A percentile compares a stretch with the other conserved stretches of the same genome.
Conservation (phyloP, 495 filamentous ascomycete species). For the Penicillium dipodomyicola region DNA sequence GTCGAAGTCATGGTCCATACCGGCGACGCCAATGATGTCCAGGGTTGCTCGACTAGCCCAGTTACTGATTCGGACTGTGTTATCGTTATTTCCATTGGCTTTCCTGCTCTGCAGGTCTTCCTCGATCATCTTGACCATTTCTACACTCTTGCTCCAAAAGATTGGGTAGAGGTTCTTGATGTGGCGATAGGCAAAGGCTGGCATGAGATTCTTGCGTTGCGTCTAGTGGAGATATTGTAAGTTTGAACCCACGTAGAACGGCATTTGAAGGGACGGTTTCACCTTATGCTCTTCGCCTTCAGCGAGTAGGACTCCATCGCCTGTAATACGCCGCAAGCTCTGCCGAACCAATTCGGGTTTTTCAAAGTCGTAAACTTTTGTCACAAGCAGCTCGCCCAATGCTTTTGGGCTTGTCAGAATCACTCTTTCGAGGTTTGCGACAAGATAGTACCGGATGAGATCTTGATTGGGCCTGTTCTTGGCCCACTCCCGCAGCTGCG, state of each 20-base stretch:
- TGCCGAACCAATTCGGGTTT: constrained; percentile 62
- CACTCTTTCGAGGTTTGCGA: constrained; percentile 71
- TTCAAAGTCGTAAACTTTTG: constrained; percentile 73
- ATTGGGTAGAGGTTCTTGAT: constrained; percentile 81
- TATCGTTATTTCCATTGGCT: constrained; percentile 30
- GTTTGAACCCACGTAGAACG: background rate
- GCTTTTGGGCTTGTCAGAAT: constrained; percentile 64
- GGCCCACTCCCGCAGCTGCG: constrained; percentile 59
- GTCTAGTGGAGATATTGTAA: constrained; percentile 22
- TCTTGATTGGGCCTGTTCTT: constrained; percentile 74
- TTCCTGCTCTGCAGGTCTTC: constrained; percentile 27
- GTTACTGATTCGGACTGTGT: constrained; percentile 54
- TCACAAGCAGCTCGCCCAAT: constrained; percentile 61
- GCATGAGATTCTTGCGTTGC: constrained; percentile 77
- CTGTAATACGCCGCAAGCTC: constrained; percentile 63
- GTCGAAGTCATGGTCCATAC: constrained; percentile 79
- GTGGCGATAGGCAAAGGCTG: constrained; percentile 82
- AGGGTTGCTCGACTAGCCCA: constrained; percentile 75
- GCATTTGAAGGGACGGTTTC: background rate
- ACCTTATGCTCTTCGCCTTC: constrained; percentile 84
- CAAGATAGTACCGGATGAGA: constrained; percentile 65
- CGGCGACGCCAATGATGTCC: constrained; percentile 86
- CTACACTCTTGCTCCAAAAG: constrained; percentile 71
- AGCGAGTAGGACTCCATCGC: constrained; percentile 73
- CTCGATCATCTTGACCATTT: constrained; percentile 47